These are phyloP conservation scores for Brassica carinata DNA, from an alignment of 345 rosid species.

Conservation along the genomic window DNA sequence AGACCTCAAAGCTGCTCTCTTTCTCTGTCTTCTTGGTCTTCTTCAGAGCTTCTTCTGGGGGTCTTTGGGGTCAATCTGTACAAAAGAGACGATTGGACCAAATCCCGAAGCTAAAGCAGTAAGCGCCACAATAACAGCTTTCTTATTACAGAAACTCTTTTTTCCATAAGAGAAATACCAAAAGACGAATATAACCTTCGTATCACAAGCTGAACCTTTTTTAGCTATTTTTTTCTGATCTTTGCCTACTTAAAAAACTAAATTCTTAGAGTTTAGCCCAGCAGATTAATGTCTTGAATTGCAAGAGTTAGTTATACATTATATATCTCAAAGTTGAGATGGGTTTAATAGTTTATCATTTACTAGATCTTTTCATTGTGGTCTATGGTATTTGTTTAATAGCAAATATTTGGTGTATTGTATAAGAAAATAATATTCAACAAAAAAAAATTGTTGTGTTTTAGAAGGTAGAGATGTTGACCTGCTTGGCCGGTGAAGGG, in stretches of 20 bases:
- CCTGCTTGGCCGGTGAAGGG: slow-evolving; percentile 43
- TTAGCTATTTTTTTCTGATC: not conserved
- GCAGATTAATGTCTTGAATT: not conserved
- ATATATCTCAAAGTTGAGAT: not conserved
- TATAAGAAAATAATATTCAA: not conserved
- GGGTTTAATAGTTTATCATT: slow-evolving; percentile 1
- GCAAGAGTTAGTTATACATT: not conserved
- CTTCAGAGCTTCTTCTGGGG: slow-evolving; percentile 9
- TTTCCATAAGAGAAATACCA: slow-evolving; percentile 8
- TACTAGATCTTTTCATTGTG: slow-evolving; percentile 21
- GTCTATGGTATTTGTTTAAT: slow-evolving; percentile 2
- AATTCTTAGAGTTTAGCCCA: slow-evolving; percentile 1
- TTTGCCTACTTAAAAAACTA: not conserved
- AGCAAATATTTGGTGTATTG: not conserved
- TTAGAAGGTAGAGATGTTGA: slow-evolving; percentile 43
- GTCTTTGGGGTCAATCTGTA: slow-evolving; percentile 31
- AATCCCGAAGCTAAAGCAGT: slow-evolving; percentile 38
- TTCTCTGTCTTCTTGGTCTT: not conserved
- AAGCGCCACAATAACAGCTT: slow-evolving; percentile 40
- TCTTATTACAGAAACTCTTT: slow-evolving; percentile 21
- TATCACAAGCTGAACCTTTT: not conserved
- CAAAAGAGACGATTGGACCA: slow-evolving; percentile 37
- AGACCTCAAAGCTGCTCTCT: not conserved
- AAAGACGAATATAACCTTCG: slow-evolving; percentile 25
- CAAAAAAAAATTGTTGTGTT: not conserved